Percentiles rank a stretch among this genome's conserved stretches.
These are phyloP conservation scores for Peronosclerospora sorghi DNA, from an alignment of 352 stramenopile genomes.

Conservation along the genomic window DNA sequence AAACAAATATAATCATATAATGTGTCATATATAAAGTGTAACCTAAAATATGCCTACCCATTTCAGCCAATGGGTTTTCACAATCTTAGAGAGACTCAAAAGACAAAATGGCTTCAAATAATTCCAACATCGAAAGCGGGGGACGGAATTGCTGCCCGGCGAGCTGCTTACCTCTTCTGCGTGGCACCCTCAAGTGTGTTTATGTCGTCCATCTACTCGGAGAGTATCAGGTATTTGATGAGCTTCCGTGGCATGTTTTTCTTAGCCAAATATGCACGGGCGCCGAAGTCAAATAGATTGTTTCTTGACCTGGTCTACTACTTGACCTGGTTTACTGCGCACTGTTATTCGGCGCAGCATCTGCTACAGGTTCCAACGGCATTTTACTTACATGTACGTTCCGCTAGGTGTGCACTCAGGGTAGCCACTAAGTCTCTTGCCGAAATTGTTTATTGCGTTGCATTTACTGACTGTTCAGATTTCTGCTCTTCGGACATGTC, in stretches of 20 bases:
- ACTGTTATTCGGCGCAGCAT: constrained; percentile 49
- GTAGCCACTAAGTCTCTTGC: background rate
- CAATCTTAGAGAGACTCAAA: too few relatives aligned
- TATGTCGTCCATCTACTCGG: constrained; percentile 70
- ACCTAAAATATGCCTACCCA: too few relatives aligned
- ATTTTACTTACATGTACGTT: constrained; percentile 62
- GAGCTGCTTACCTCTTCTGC: constrained; percentile 67
- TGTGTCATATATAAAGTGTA: too few relatives aligned
- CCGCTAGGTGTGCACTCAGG: background rate
- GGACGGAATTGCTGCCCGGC: constrained; percentile 37
- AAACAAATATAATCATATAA: too few relatives aligned
- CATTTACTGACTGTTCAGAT: constrained; percentile 37
- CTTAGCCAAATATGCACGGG: constrained; percentile 25
- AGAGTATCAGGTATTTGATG: constrained; percentile 72
- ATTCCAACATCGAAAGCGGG: too few relatives aligned
- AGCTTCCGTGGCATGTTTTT: constrained; percentile 72
- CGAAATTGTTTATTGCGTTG: constrained; percentile 65
- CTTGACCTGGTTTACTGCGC: constrained; percentile 27
- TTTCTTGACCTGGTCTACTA: constrained; percentile 30
- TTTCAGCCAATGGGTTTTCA: too few relatives aligned
- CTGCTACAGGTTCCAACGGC: constrained; percentile 69
- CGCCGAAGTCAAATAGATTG: constrained; percentile 6
- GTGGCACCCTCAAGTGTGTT: constrained; percentile 71
- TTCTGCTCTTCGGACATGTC: too few relatives aligned
- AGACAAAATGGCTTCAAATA: too few relatives aligned